Evolutionary conservation across 73 alveolate species (phyloP), one percentile per base, ranked within the genome.

Genomic region (Paramecium caudatum): DNA sequence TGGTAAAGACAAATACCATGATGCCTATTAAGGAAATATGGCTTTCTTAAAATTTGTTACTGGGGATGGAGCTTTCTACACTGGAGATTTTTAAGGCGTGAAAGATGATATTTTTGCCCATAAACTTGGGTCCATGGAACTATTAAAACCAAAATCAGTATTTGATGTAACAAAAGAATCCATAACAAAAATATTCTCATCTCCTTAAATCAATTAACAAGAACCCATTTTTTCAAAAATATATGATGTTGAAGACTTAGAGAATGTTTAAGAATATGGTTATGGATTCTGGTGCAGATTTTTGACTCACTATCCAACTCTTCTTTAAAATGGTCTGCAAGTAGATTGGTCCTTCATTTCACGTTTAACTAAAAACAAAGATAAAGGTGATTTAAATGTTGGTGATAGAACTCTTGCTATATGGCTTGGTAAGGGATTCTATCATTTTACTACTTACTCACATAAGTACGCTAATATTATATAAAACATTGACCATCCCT

Each of bases 281-380:
- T 74, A 41, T 74, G 88, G 88, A 74, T 74, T 74, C n/a, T 74
- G 88, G 88, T 41, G 62, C 10, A 74, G 88, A 74, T 74, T 41
- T 43, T 27, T 74, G 2, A 45, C 62, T 16, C 17, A 41, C 1
- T 74, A 74, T 74, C 88, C 88, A 41, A 74, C 19, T 5, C 13
- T 17, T 21, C 5, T 74, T 10, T 21, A 13, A 21, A 32, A 41
- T 17, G 88, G 88, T 21, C 21, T 41, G 21, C 17, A 45, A 21
- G 39, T 34, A 2, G 69, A 37, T 41, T 74, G 88, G 88, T 41
- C 69, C 16, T 41, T 74, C 30, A 74, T 74, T 15, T 30, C 88
- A 39, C 36, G 88, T 39, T 45, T 74, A 12, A 41, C 88, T 15
- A 74, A 74, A 43, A 74, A 74, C 43, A 21, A 37, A 21, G 32